Conservation (phyloP, 139 green algal genomes). For the Tetraselmis striata region DNA sequence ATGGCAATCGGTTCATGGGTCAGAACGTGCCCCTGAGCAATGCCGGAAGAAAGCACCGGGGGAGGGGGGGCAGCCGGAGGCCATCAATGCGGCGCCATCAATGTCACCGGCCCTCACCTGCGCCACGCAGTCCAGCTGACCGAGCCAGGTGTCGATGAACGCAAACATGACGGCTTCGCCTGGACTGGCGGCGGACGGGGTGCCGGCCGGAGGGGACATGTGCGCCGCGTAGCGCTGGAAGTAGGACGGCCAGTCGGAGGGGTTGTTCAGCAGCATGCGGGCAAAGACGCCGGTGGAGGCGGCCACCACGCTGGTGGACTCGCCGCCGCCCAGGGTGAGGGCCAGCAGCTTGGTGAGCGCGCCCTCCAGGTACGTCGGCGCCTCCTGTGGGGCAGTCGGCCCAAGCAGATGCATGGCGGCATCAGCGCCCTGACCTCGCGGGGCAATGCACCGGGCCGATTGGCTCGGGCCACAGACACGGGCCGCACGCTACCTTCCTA, state of each 20-base stretch:
- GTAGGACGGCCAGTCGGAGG: background rate
- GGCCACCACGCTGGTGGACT: background rate
- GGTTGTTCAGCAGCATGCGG: background rate
- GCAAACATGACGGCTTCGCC: constrained; percentile 19
- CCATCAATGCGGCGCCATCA: background rate
- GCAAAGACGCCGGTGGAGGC: constrained; percentile 1
- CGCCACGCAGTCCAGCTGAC: constrained; percentile 31
- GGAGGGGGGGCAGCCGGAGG: too few relatives aligned
- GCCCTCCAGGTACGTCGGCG: background rate
- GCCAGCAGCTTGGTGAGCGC: background rate
- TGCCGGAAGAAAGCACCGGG: background rate
- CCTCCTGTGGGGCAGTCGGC: too few relatives aligned
- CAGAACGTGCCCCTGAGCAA: constrained; percentile 6
- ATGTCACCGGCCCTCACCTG: background rate
- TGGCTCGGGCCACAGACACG: too few relatives aligned
- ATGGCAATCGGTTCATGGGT: constrained; percentile 39
- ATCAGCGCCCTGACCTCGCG: too few relatives aligned
- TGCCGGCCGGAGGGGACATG: background rate
- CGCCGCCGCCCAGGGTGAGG: background rate
- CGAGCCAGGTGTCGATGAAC: constrained; percentile 55
- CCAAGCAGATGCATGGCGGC: too few relatives aligned
- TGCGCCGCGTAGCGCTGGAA: background rate
- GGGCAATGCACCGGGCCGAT: too few relatives aligned
- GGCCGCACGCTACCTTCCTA: too few relatives aligned
- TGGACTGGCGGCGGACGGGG: background rate